Conservation (phyloP, 2,329 filamentous ascomycete genomes). For the Aspergillus nomiae region DNA sequence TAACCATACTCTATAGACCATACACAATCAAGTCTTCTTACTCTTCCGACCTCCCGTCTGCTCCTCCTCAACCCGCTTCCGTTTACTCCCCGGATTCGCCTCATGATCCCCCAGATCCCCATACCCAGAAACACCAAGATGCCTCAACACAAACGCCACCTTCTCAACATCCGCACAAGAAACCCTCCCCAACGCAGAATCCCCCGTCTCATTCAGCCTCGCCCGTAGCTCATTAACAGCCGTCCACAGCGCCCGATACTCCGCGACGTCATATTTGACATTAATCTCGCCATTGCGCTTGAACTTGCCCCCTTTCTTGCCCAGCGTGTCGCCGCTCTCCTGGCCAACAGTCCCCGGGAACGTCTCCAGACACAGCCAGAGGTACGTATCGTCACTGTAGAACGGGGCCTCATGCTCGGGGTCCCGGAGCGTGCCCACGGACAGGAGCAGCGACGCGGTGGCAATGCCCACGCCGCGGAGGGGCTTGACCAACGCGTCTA, state of each 20-base stretch:
- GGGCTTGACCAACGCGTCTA: conserved; percentile 36
- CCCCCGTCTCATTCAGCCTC: conserved; percentile 17
- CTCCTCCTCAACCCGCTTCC: neutral
- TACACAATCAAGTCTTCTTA: neutral
- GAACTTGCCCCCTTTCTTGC: conserved; percentile 7
- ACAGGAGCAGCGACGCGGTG: conserved; percentile 46
- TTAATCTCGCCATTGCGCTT: conserved; percentile 30
- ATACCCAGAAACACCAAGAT: conserved; percentile 33
- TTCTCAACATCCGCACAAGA: conserved; percentile 39
- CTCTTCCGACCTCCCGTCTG: neutral
- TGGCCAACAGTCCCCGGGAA: conserved; percentile 15
- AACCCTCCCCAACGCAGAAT: conserved; percentile 17
- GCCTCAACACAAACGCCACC: conserved; percentile 40
- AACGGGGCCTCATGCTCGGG: conserved; percentile 36
- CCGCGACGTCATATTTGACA: conserved; percentile 44
- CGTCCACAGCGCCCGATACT: conserved; percentile 40
- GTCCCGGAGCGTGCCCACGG: conserved; percentile 26
- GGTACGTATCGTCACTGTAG: conserved; percentile 46
- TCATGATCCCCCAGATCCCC: neutral
- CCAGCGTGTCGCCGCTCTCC: conserved; percentile 3
- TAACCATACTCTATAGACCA: too few relatives aligned
- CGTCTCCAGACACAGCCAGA: conserved; percentile 39
- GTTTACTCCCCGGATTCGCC: neutral
- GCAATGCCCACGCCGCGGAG: conserved; percentile 46
- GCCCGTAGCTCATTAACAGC: conserved; percentile 23